phyloP scores from a whole-genome alignment of 768 basidiomycete species.

The Lepiota venenata region DNA sequence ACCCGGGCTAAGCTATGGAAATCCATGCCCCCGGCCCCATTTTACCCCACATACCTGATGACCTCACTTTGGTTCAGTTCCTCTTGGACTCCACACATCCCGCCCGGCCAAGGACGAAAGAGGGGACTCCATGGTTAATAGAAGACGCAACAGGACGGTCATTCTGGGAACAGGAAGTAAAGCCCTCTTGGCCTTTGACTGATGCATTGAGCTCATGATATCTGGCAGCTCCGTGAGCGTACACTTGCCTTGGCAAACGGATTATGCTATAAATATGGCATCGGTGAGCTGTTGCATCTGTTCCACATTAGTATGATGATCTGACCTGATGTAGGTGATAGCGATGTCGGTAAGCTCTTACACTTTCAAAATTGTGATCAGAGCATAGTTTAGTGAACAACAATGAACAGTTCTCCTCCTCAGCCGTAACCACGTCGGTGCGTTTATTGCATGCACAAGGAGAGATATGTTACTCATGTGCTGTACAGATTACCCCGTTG shows the following conservation, averaged over 20 bases:
- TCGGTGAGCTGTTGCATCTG: conserved; percentile 30
- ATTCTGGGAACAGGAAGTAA: conserved; percentile 37
- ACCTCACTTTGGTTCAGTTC: conserved; percentile 52
- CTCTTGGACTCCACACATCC: conserved; percentile 43
- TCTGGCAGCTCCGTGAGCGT: conserved; percentile 38
- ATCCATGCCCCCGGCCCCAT: conserved; percentile 24
- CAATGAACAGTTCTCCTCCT: conserved; percentile 51
- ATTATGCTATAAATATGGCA: conserved; percentile 35
- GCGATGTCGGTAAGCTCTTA: conserved; percentile 44
- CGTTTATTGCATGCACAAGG: conserved; percentile 11
- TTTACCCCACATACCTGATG: conserved; percentile 44
- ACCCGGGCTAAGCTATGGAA: conserved; percentile 21
- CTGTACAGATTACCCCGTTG: conserved; percentile 48
- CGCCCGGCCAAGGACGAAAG: conserved; percentile 32
- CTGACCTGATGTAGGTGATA: conserved; percentile 30
- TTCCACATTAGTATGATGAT: neutral
- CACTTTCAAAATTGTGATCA: neutral
- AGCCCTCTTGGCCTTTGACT: conserved; percentile 2
- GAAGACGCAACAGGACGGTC: conserved; percentile 45
- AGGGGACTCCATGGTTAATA: conserved; percentile 40
- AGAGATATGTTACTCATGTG: neutral
- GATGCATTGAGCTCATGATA: neutral
- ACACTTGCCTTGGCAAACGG: conserved; percentile 47
- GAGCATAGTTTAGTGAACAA: neutral
- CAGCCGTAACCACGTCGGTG: conserved; percentile 67